phyloP scores from a whole-genome alignment of 2,329 filamentous ascomycete species.

The Coniochaeta sp. region DNA sequence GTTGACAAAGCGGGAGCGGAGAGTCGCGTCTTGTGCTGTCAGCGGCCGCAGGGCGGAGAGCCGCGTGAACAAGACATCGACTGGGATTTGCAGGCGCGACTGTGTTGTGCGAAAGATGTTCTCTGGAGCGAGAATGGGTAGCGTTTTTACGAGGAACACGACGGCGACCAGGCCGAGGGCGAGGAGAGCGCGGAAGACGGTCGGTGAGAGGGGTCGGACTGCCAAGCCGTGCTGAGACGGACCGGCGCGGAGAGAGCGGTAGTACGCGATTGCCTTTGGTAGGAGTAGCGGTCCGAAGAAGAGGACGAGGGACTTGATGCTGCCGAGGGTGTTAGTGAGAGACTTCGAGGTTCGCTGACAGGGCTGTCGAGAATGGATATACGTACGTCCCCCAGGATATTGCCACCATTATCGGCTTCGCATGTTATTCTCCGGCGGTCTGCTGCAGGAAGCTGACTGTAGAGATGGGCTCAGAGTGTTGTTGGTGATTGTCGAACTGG shows the following conservation, averaged over 20 bases:
- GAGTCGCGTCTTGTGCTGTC: constrained; percentile 51
- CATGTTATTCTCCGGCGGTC: background rate
- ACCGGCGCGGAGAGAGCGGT: constrained; percentile 46
- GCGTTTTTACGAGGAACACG: constrained; percentile 50
- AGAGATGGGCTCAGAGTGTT: background rate
- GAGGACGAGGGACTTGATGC: constrained; percentile 47
- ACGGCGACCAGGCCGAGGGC: constrained; percentile 46
- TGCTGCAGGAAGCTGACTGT: background rate
- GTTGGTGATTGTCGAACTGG: background rate
- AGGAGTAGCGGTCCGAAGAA: constrained; percentile 67
- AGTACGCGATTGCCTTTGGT: constrained; percentile 57
- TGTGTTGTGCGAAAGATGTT: constrained; percentile 76
- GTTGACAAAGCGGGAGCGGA: constrained; percentile 63
- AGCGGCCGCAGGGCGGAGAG: constrained; percentile 54
- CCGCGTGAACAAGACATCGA: constrained; percentile 75
- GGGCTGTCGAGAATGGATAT: background rate
- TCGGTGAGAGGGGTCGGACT: constrained; percentile 46
- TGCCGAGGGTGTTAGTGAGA: constrained; percentile 14
- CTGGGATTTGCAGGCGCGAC: constrained; percentile 79
- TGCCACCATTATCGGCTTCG: constrained; percentile 20
- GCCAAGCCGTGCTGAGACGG: constrained; percentile 35
- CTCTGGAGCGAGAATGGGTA: constrained; percentile 63
- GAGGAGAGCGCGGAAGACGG: constrained; percentile 48
- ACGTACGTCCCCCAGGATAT: constrained; percentile 36
- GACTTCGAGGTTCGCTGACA: background rate